Percentiles rank a stretch among this genome's conserved stretches.
Conservation (phyloP, 805 yeast genomes). For the Ogataea naganishii region DNA sequence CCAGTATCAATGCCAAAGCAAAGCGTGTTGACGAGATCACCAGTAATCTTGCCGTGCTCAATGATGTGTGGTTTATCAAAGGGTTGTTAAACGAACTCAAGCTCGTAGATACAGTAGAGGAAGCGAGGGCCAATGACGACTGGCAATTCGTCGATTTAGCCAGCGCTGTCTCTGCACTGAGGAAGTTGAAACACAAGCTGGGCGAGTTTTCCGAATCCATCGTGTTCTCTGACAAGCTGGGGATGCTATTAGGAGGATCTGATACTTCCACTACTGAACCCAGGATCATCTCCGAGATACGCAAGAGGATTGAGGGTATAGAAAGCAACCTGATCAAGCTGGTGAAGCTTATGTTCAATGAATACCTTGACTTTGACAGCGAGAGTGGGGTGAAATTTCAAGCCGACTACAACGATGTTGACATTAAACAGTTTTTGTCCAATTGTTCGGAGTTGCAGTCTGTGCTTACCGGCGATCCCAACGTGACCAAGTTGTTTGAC, state of each 20-base stretch:
- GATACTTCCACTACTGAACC: constrained; percentile 2
- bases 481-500: constrained; percentile 9
- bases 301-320: constrained; percentile 5
- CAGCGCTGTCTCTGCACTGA: constrained; percentile 6
- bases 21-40: background rate
- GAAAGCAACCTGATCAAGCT: constrained; percentile 5
- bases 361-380: constrained; percentile 10
- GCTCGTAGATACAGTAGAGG: constrained; percentile 4
- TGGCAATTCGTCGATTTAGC: constrained; percentile 9
- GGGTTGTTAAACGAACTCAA: constrained; percentile 19
- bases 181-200: constrained; percentile 10
- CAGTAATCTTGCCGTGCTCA: constrained; percentile 17
- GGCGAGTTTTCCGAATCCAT: constrained; percentile 5
- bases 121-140: constrained; percentile 5
- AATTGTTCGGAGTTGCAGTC: constrained; percentile 6
- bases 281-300: constrained; percentile 10
- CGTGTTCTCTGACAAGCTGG: too few species aligned
- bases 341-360: constrained; percentile 4
- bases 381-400: constrained; percentile 6
- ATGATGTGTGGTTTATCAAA: constrained; percentile 21
- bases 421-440: constrained; percentile 11
- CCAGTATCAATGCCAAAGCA: background rate
- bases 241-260: too few species aligned
- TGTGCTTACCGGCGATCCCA: constrained; percentile 3
- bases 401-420: constrained; percentile 5